Evolutionary conservation across 2,329 filamentous ascomycete genomes (phyloP).

Genomic region (Zarea fungicola): DNA sequence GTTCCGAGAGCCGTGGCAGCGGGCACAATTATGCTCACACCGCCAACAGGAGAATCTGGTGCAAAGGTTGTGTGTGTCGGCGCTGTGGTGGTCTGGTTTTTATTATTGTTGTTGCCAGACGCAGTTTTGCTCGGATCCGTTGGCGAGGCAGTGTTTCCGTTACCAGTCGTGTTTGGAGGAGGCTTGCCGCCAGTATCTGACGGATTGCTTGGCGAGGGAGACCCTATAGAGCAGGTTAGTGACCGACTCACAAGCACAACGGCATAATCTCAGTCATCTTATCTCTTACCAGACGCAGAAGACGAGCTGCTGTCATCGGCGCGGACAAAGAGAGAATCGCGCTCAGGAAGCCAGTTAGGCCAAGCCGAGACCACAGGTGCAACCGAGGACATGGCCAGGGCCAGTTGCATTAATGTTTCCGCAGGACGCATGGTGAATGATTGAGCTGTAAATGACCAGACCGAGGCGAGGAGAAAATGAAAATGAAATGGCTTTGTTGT

Average conservation of each 20-base stretch:
- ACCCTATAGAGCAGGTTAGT: not conserved
- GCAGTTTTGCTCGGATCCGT: slow-evolving; percentile 20
- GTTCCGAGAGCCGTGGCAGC: slow-evolving; percentile 37
- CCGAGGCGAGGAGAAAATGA: not conserved
- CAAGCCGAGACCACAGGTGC: slow-evolving; percentile 49
- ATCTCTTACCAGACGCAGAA: slow-evolving; percentile 14
- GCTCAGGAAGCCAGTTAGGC: slow-evolving; percentile 50
- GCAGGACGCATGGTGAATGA: slow-evolving; percentile 45
- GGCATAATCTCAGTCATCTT: slow-evolving; percentile 12
- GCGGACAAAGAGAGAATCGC: slow-evolving; percentile 49
- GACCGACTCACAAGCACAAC: not conserved
- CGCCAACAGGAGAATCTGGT: slow-evolving; percentile 42
- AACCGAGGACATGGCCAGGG: slow-evolving; percentile 46
- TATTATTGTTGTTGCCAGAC: slow-evolving; percentile 22
- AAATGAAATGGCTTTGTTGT: not conserved
- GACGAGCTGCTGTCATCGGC: slow-evolving; percentile 30
- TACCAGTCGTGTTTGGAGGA: slow-evolving; percentile 24
- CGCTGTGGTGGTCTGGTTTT: slow-evolving; percentile 12
- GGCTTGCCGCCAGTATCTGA: slow-evolving; percentile 10
- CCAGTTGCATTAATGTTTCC: slow-evolving; percentile 40
- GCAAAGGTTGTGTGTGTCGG: slow-evolving; percentile 38
- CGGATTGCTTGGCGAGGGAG: not conserved
- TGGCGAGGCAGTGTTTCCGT: slow-evolving; percentile 34
- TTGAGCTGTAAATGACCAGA: not conserved
- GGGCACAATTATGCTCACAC: slow-evolving; percentile 50